Evolutionary conservation across 306 rosid genomes (phyloP).

Genomic region (Trifolium repens): DNA sequence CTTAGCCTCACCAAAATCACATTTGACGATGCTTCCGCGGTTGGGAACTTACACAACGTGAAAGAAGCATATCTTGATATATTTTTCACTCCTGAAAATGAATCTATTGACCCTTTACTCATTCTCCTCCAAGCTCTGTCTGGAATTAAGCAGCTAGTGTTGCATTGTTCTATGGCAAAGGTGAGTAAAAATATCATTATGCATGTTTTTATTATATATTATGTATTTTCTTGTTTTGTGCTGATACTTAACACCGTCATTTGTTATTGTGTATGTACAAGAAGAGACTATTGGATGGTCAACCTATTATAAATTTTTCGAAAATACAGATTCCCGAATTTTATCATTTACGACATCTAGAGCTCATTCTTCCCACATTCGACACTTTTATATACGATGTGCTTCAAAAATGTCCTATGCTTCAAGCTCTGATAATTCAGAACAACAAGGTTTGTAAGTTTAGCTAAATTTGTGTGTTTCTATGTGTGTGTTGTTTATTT

Average conservation of each 20-base stretch:
- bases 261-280: not conserved
- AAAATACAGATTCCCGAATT: not conserved
- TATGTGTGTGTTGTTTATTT: not conserved
- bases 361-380: conserved; percentile 13
- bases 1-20: too few species aligned
- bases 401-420: conserved; percentile 24
- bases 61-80: conserved; percentile 2
- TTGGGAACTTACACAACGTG: conserved; percentile 4
- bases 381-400: not conserved
- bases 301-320: not conserved
- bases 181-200: not conserved
- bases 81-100: not conserved
- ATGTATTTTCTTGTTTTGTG: not conserved
- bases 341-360: not conserved
- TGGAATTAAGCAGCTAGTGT: not conserved
- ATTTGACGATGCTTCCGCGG: not conserved
- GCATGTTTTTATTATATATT: not conserved
- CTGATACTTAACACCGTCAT: not conserved
- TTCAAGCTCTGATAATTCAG: not conserved
- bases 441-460: conserved; percentile 6
- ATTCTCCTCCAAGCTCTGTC: not conserved
- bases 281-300: not conserved
- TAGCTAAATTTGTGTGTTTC: not conserved
- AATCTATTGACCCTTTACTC: not conserved
- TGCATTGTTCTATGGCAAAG: not conserved